phyloP scores from a whole-genome alignment of 306 rosid species.

The Sindora glabra region DNA sequence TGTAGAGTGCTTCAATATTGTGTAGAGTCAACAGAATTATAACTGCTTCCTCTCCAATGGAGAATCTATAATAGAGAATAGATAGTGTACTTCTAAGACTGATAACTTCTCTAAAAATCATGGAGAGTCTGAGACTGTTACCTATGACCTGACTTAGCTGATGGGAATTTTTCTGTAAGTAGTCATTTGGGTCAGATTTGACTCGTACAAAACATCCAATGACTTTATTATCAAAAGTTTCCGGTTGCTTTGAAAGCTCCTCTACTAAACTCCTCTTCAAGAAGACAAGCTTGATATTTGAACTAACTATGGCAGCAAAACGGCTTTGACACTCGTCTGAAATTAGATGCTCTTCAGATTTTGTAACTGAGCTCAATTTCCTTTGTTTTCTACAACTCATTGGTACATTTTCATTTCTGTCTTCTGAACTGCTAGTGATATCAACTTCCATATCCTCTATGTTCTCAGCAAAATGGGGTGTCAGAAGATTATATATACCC shows the following conservation, averaged over 20 bases:
- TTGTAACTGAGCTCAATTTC: slow-evolving; percentile 14
- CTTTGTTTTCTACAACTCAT: slow-evolving; percentile 15
- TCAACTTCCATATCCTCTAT: slow-evolving; percentile 34
- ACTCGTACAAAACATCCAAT: slow-evolving; percentile 63
- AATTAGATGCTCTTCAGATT: slow-evolving; percentile 14
- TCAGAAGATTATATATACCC: slow-evolving; percentile 39
- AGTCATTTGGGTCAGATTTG: slow-evolving; percentile 60
- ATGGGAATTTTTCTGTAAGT: slow-evolving; percentile 50
- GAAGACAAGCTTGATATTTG: slow-evolving; percentile 60
- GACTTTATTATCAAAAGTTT: slow-evolving; percentile 47
- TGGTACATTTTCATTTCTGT: slow-evolving; percentile 16
- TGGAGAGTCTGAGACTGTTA: slow-evolving; percentile 30
- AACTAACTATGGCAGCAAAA: slow-evolving; percentile 48
- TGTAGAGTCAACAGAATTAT: neutral
- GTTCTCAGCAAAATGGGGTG: slow-evolving; percentile 57
- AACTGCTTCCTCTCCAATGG: neutral
- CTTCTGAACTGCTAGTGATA: slow-evolving; percentile 35
- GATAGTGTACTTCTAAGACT: neutral
- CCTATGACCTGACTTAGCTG: slow-evolving; percentile 62
- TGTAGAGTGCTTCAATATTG: neutral
- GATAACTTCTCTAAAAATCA: neutral
- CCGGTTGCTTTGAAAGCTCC: slow-evolving; percentile 42
- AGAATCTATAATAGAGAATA: neutral
- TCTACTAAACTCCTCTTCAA: slow-evolving; percentile 68
- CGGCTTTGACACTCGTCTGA: slow-evolving; percentile 24